phyloP scores from a whole-genome alignment of 768 basidiomycete genomes.

The Calocybe indica region DNA sequence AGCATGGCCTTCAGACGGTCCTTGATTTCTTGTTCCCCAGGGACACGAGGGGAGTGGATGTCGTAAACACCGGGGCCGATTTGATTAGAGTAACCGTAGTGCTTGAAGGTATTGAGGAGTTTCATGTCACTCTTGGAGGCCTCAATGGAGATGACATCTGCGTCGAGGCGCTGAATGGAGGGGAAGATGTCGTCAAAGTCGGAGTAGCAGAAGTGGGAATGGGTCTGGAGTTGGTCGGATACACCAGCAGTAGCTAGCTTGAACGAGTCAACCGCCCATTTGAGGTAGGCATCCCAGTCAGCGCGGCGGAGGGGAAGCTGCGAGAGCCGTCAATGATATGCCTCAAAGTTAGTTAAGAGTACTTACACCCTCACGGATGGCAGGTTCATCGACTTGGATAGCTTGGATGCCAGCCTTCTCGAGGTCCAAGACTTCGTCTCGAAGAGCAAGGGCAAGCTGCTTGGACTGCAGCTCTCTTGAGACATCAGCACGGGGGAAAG shows the following conservation, averaged over 20 bases:
- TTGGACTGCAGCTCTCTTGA: constrained; percentile 95
- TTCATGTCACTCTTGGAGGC: constrained; percentile 99
- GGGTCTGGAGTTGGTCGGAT: constrained; percentile 88
- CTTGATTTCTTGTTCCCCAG: constrained; percentile 88
- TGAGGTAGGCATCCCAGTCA: constrained; percentile 96
- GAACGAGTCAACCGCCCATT: constrained; percentile 99
- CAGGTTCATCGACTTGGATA: constrained; percentile 99
- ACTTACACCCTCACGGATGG: constrained; percentile 95
- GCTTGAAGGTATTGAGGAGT: constrained; percentile 90
- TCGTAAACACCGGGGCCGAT: constrained; percentile 99
- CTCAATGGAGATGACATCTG: constrained; percentile 98
- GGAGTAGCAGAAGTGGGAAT: constrained; percentile 99
- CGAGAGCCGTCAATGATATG: constrained; percentile 7
- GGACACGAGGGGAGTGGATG: constrained; percentile 99
- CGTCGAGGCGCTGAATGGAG: constrained; percentile 93
- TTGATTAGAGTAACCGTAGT: constrained; percentile 93
- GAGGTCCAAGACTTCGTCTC: constrained; percentile 96
- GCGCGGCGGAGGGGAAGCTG: constrained; percentile 90
- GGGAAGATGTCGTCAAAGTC: constrained; percentile 99
- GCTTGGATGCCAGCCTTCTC: constrained; percentile 95
- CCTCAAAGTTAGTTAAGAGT: not conserved
- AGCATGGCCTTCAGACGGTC: constrained; percentile 86
- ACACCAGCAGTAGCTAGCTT: constrained; percentile 97
- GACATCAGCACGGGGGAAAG: constrained; percentile 99
- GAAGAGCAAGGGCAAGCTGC: constrained; percentile 95